Evolutionary conservation across 2,329 filamentous ascomycete species (phyloP).

Genomic region (Sarocladium strictum): DNA sequence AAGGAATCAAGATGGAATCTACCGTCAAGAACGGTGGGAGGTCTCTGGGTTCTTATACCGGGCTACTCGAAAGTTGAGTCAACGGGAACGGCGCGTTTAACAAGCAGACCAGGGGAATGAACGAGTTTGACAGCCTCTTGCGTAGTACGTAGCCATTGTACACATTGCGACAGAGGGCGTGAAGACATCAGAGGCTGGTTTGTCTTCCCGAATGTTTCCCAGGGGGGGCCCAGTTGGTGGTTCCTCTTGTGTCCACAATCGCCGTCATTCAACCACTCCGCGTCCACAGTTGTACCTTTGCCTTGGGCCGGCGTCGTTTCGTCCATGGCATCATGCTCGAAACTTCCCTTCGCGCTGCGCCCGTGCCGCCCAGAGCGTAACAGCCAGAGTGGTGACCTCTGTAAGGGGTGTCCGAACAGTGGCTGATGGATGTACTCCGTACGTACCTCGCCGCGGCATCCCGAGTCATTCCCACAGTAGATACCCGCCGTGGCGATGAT

Average conservation of each 20-base stretch:
- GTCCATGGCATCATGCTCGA: slow-evolving; percentile 6
- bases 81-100: not conserved
- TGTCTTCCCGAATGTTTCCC: slow-evolving; percentile 15
- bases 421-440: not conserved
- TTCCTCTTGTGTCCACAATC: slow-evolving; percentile 5
- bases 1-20: slow-evolving; percentile 16
- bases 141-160: not conserved
- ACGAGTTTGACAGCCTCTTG: not conserved
- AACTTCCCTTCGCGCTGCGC: not conserved
- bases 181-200: slow-evolving; percentile 4
- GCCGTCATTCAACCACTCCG: slow-evolving; percentile 10
- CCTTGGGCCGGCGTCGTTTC: slow-evolving; percentile 8
- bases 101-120: not conserved
- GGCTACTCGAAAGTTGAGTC: slow-evolving; percentile 12
- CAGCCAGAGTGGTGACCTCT: not conserved
- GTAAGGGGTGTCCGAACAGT: not conserved
- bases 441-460: not conserved
- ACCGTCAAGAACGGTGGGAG: slow-evolving; percentile 37
- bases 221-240: slow-evolving; percentile 9
- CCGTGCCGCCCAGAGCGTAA: not conserved
- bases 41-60: slow-evolving; percentile 26
- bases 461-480: slow-evolving; percentile 3
- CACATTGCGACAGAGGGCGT: not conserved
- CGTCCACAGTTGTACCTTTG: not conserved
- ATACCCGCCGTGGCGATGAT: slow-evolving; percentile 6